Conservation (phyloP, 768 basidiomycete genomes). For the Pulveroboletus ravenelii region DNA sequence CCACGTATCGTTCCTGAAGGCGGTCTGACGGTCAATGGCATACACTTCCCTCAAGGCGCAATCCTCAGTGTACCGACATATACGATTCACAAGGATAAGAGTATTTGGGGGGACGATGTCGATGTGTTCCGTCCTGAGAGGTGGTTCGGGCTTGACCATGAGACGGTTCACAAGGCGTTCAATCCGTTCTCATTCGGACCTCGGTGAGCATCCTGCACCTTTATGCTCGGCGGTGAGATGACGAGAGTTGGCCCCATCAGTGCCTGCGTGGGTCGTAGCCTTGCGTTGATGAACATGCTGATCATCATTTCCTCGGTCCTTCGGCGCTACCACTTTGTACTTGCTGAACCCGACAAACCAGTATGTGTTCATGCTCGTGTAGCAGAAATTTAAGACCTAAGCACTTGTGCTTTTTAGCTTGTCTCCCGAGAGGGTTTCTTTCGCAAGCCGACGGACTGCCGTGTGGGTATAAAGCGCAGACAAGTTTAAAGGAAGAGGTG, state of each 20-base stretch:
- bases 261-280: constrained; percentile 80
- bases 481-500: constrained; percentile 24
- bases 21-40: constrained; percentile 51
- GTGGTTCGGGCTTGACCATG: constrained; percentile 72
- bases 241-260: constrained; percentile 31
- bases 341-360: constrained; percentile 52
- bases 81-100: constrained; percentile 70
- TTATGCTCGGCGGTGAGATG: not conserved
- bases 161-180: constrained; percentile 65
- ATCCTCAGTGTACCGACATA: constrained; percentile 78
- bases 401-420: constrained; percentile 39
- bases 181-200: constrained; percentile 87
- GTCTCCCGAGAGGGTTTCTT: constrained; percentile 82
- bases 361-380: constrained; percentile 35
- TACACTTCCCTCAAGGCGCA: constrained; percentile 63
- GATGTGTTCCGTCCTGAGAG: constrained; percentile 76
- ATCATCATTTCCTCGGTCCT: constrained; percentile 77
- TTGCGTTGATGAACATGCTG: constrained; percentile 73
- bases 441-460: constrained; percentile 72
- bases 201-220: constrained; percentile 36
- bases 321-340: constrained; percentile 68
- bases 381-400: not conserved
- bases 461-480: constrained; percentile 67
- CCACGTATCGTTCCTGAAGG: constrained; percentile 77
- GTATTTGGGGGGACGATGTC: constrained; percentile 75